Base-by-base conservation (phyloP, 2,329 filamentous ascomycete genomes). In the Akanthomyces uredinophilus region DNA sequence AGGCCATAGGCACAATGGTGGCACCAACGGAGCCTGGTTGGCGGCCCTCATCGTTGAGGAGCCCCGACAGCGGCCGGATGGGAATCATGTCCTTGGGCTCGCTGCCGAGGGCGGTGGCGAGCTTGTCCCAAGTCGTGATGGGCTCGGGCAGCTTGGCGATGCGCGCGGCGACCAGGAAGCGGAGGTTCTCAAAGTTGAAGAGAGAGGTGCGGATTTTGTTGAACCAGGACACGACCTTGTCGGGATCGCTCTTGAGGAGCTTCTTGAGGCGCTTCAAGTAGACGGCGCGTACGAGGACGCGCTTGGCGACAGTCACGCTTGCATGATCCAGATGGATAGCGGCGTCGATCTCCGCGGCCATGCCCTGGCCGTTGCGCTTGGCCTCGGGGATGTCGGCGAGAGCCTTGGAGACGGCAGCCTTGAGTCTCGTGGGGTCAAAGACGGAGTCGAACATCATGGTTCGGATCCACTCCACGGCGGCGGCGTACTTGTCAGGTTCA, bases 381-480 rank as follows among this genome's bases (percentile, higher is more conserved):
- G 87, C 82, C 71, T 97, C 92, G 0, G 95, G 95, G 20, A 99
- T 89, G 68, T 98, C 94, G 3, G 93, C 92, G 20, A 97, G 81
- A 51, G 96, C 86, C 74, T 96, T 96, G 63, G 87, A 87, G 18
- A 96, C 78, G 24, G 81, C 79, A 65, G 90, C 84, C 67, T 82
- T 83, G 56, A 89, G 78, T 27, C 86, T 80, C 54, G 79, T 77
- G 3, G 88, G 82, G 69, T 98, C 94, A 70, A 98, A 96, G 57
- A 97, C 81, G 44, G 91, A 90, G 72, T 96, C 88, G 72, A 94
- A 96, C 73, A 96, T 88, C 74, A 98, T 83, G 14, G 90, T 90
- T 22, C 87, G 87, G 14, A 97, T 81, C 92, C 93, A 97, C 64
- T 87, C 81, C 62, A 98, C 89, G 2, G 91, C 87, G 0, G 87